Base-by-base conservation (phyloP, 2,329 filamentous ascomycete genomes). In the Cladosporium sp. region DNA sequence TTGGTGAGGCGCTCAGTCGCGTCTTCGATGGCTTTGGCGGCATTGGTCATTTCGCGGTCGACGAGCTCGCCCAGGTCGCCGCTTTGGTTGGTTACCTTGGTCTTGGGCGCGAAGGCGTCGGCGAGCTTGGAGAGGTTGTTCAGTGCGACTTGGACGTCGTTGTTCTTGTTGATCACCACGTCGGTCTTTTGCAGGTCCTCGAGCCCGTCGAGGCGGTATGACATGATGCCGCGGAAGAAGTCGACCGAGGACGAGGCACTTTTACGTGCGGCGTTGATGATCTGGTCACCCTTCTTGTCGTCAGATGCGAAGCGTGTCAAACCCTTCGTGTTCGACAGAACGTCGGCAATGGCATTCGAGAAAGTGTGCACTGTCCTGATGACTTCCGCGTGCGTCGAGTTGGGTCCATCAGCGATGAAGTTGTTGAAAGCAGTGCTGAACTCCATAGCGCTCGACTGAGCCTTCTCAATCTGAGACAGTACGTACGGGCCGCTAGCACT, bases 341-440 rank as follows among this genome's bases (percentile, higher is more conserved):
- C 91, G 70, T 99, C 93, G 1, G 92, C 88, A 56, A 96, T 84
- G 3, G 93, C 88, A 17, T 91, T 89, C 1, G 93, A 80, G 70
- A 97, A 96, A 45, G 90, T 82, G 64, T 89, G 93, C 61, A 96
- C 88, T 1, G 89, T 89, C 66, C 90, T 90, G 70, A 97, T 97
- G 54, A 99, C 86, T 54, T 96, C 91, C 2, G 87, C 82, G 64
- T 96, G 89, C 8, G 84, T 85, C 66, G 88, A 89, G 68, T 91
- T 95, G 4, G 92, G 91, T 0, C 93, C 93, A 66, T 99, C 93
- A 7, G 92, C 93, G 62, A 99, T 95, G 69, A 95, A 97, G 71
- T 95, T 95, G 75, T 96, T 99, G 78, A 97, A 99, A 0, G 93
- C 86, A 0, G 92, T 97, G 1, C 92, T 93, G 70, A 99, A 99